phyloP scores from a whole-genome alignment of 331 rosid species.

The Acacia pycnantha region DNA sequence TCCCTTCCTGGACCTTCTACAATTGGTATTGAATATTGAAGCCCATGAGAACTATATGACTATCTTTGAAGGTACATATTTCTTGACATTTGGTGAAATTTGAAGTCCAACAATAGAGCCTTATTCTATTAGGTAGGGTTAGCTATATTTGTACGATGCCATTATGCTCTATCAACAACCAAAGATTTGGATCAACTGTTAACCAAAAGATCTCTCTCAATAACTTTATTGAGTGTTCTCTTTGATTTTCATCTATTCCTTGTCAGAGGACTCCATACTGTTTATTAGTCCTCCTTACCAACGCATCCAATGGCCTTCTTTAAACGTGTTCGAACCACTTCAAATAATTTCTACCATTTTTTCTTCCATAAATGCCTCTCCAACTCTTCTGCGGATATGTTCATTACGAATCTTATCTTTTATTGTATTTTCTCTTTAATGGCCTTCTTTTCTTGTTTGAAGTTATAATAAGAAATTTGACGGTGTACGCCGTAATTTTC shows the following conservation, averaged over 20 bases:
- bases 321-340: background rate
- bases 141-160: background rate
- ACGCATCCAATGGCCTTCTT: background rate
- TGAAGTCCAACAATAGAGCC: background rate
- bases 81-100: background rate
- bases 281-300: background rate
- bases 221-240: background rate
- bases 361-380: background rate
- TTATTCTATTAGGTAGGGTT: background rate
- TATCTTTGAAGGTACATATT: background rate
- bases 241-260: background rate
- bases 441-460: background rate
- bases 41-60: background rate
- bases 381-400: background rate
- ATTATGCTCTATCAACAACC: too few relatives aligned
- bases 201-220: background rate
- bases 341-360: background rate
- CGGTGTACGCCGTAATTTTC: background rate
- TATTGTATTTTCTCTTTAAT: background rate
- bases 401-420: background rate
- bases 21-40: background rate
- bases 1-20: background rate
- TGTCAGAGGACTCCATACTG: background rate
- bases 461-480: conserved; percentile 14
- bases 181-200: background rate